Evolutionary conservation across 768 basidiomycete species (phyloP).

Genomic region (Xanthoconium purpureum): DNA sequence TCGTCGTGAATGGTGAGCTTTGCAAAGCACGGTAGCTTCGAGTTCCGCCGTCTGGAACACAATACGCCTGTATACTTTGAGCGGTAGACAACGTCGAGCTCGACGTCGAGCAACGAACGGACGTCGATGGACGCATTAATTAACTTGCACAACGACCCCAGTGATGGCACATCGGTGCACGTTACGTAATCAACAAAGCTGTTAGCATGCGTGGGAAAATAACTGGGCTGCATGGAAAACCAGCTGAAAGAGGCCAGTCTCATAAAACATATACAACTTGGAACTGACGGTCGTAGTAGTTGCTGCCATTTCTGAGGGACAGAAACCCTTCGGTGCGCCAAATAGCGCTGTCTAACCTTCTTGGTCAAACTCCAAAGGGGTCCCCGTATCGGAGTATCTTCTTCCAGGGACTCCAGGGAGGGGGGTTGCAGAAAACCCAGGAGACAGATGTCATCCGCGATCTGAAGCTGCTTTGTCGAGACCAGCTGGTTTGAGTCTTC

Average conservation of each 20-base stretch:
- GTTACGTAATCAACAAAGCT: constrained; percentile 23
- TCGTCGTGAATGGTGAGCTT: constrained; percentile 1
- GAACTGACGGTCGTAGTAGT: constrained; percentile 41
- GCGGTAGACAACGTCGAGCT: neutral
- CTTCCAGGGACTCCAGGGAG: constrained; percentile 55
- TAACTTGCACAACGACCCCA: neutral
- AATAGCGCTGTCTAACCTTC: constrained; percentile 79
- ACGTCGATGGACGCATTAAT: constrained; percentile 21
- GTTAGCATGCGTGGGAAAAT: constrained; percentile 23
- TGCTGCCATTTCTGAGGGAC: constrained; percentile 82
- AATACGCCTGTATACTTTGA: neutral
- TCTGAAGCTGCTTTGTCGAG: constrained; percentile 82
- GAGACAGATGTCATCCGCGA: constrained; percentile 74
- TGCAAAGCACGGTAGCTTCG: neutral
- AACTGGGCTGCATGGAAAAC: constrained; percentile 26
- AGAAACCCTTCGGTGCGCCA: constrained; percentile 84
- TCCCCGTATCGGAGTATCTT: constrained; percentile 75
- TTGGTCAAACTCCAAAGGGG: constrained; percentile 73
- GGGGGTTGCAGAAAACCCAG: constrained; percentile 54
- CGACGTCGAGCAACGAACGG: neutral
- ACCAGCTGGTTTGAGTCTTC: constrained; percentile 64
- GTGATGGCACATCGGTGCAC: neutral
- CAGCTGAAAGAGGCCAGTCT: constrained; percentile 40
- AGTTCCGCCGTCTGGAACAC: neutral
- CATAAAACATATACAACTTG: neutral